These are phyloP conservation scores for Codiaeum variegatum DNA, from an alignment of 441 rosid species.

Conservation along the genomic window DNA sequence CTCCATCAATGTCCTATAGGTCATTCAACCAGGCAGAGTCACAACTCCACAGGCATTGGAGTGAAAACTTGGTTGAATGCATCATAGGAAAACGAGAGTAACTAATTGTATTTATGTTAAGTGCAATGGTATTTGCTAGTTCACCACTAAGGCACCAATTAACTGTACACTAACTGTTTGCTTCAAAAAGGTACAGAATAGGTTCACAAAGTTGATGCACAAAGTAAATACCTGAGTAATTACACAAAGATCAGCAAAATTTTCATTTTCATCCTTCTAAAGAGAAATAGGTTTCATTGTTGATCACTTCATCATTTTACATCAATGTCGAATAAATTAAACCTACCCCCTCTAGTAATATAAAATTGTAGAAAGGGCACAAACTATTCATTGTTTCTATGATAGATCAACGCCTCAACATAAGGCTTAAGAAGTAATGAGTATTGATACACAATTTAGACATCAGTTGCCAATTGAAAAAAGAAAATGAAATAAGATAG, in stretches of 20 bases:
- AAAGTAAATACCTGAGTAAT: background rate
- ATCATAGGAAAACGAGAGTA: background rate
- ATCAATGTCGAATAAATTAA: background rate
- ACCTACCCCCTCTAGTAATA: background rate
- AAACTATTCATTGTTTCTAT: background rate
- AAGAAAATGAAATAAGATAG: background rate
- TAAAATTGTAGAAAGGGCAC: background rate
- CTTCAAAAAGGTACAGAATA: background rate
- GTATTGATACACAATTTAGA: background rate
- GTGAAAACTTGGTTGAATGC: conserved; percentile 21
- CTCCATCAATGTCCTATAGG: conserved; percentile 19
- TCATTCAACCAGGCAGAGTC: conserved; percentile 21
- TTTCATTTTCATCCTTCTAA: background rate
- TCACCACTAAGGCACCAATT: background rate
- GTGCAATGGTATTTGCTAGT: background rate
- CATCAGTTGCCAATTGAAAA: background rate
- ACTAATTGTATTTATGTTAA: background rate
- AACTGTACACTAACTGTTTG: background rate
- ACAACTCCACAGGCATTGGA: conserved; percentile 22
- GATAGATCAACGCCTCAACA: background rate
- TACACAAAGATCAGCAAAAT: background rate
- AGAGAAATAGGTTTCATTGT: background rate
- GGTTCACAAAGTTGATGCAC: background rate
- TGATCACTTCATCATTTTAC: background rate
- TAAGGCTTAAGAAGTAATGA: background rate